Conservation (phyloP, 2,329 filamentous ascomycete genomes). For the Colletotrichum acutatum region DNA sequence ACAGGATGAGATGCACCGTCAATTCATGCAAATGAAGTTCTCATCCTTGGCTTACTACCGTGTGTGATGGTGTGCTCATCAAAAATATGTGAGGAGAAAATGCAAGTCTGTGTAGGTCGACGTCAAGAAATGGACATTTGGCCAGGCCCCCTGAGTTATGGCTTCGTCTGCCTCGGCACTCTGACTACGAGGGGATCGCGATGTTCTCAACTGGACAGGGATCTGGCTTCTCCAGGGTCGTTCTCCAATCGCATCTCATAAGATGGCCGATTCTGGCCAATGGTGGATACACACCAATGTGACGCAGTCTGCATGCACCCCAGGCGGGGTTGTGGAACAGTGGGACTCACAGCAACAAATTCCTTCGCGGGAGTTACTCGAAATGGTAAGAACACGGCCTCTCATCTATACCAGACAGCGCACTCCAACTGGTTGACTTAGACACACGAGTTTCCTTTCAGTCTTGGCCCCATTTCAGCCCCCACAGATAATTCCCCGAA, state of each 20-base stretch:
- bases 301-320: background rate
- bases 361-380: background rate
- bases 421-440: background rate
- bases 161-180: background rate
- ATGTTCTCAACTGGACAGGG: background rate
- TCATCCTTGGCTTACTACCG: background rate
- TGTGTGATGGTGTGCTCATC: background rate
- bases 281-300: background rate
- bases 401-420: background rate
- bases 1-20: background rate
- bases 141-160: background rate
- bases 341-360: background rate
- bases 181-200: background rate
- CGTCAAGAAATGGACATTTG: background rate
- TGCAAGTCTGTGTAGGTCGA: background rate
- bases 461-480: background rate
- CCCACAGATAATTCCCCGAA: background rate
- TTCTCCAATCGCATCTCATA: background rate
- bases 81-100: background rate
- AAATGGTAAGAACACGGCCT: background rate
- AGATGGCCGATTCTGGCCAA: background rate
- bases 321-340: background rate
- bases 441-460: background rate
- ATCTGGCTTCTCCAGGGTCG: background rate
- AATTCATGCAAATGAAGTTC: background rate